Conservation (phyloP, 306 rosid genomes). For the Elaeagnus macrophylla region DNA sequence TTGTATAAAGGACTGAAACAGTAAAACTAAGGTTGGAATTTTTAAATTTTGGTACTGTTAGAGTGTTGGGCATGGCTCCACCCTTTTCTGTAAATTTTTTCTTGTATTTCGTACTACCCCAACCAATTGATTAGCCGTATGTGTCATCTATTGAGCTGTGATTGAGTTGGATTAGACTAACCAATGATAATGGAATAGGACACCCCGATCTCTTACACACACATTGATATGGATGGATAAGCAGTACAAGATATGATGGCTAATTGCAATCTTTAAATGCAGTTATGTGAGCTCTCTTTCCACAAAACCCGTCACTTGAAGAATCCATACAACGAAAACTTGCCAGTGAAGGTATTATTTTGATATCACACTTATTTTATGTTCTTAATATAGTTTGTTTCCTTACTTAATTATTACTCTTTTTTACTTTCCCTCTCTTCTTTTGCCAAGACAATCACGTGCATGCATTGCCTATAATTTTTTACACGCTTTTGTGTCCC, state of each 20-base stretch:
- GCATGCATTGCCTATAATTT: too few relatives aligned
- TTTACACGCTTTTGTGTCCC: too few relatives aligned
- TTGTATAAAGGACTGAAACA: not conserved
- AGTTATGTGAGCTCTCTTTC: slow-evolving; percentile 95
- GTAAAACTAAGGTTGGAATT: not conserved
- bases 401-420: not conserved
- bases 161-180: too few relatives aligned
- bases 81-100: too few relatives aligned
- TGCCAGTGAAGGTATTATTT: slow-evolving; percentile 88
- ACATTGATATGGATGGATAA: slow-evolving; percentile 1
- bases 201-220: too few relatives aligned
- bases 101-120: too few relatives aligned
- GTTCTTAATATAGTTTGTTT: not conserved
- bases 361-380: not conserved
- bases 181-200: too few relatives aligned
- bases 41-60: not conserved
- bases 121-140: too few relatives aligned
- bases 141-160: too few relatives aligned
- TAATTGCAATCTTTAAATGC: slow-evolving; percentile 38
- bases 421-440: not conserved
- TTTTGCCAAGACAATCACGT: too few relatives aligned
- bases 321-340: slow-evolving; percentile 95
- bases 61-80: too few relatives aligned
- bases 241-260: slow-evolving; percentile 17
- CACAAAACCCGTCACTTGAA: slow-evolving; percentile 96